These are phyloP conservation scores for Terana coerulea DNA, from an alignment of 768 basidiomycete genomes.

Conservation along the genomic window DNA sequence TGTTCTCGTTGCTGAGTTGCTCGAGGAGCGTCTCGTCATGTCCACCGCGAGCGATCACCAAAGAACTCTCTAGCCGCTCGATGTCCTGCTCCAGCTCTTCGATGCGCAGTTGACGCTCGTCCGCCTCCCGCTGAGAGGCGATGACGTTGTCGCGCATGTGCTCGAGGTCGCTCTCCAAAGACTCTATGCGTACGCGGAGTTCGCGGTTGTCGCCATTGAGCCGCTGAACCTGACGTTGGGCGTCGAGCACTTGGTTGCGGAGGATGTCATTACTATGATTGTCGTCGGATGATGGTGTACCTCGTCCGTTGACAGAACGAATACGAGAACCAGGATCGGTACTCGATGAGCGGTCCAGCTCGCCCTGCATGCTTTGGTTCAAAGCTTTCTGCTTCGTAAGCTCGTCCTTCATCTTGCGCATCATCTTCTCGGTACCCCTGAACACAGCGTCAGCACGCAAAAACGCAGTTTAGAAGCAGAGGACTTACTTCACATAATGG, in stretches of 20 bases:
- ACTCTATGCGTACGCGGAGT: slow-evolving; percentile 65
- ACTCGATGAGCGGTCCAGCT: slow-evolving; percentile 74
- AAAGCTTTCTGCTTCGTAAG: slow-evolving; percentile 84
- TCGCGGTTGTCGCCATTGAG: slow-evolving; percentile 75
- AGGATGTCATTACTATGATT: slow-evolving; percentile 45
- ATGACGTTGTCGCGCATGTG: slow-evolving; percentile 65
- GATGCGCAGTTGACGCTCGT: slow-evolving; percentile 70
- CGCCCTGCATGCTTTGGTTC: slow-evolving; percentile 78
- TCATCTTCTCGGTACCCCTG: slow-evolving; percentile 97
- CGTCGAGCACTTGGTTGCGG: slow-evolving; percentile 69
- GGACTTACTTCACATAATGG: slow-evolving; percentile 89
- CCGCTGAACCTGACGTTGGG: slow-evolving; percentile 72
- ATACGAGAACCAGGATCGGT: slow-evolving; percentile 45
- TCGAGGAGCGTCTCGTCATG: slow-evolving; percentile 76
- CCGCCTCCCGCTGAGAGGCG: slow-evolving; percentile 72
- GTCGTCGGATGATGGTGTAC: slow-evolving; percentile 77
- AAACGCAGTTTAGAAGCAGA: slow-evolving; percentile 16
- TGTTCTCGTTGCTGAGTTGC: slow-evolving; percentile 80
- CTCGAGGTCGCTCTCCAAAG: slow-evolving; percentile 73
- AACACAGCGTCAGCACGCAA: slow-evolving; percentile 13
- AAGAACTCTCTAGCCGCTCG: slow-evolving; percentile 67
- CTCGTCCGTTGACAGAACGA: slow-evolving; percentile 66
- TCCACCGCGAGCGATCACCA: slow-evolving; percentile 71
- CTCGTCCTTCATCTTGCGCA: slow-evolving; percentile 95
- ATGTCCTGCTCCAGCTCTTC: slow-evolving; percentile 82